Base-by-base conservation (phyloP, 1,139 yeast species). In the Pichia sp. region DNA sequence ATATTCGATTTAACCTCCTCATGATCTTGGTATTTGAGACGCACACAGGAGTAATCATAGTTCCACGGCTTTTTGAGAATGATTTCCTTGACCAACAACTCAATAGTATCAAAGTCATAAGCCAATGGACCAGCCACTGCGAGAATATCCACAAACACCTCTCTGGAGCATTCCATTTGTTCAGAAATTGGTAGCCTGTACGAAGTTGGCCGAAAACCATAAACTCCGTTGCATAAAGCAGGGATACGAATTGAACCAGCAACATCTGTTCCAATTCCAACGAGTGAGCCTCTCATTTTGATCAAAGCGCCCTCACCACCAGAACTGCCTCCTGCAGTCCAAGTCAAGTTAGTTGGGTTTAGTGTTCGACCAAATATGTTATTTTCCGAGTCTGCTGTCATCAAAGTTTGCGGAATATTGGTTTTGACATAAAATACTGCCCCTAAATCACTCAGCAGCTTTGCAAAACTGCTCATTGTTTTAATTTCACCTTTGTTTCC, bases 251-350 rank as follows among this genome's bases (percentile, higher is more conserved):
- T 66, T 22, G 69, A 63, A 4, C 74, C 74, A 52, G 89, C 90
- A 60, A 84, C 82, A 64, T 84, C 90, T 30, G 84, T 75, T 4
- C 89, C 89, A 51, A 84, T 71, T 21, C 89, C 88, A 42, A 83
- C 55, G 1, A 77, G 71, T 30, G 85, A 76, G 13, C 83, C 87
- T 44, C 82, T 83, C 69, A 81, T 76, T 0, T 76, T 79, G 37
- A 78, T 76, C 55, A 83, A 64, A 0, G 89, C 78, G 54, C 88
- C 88, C 66, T 85, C 90, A 56, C 91, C 91, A 16, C 85, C 79
- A 3, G 87, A 80, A 0, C 87, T 82, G 2, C 91, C 91, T 54
- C 85, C 85, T 7, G 81, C 73, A 7, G 81, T 73, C 55, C 78
- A 62, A 3, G 71, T 62, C 3, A 79, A 69, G 57, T 80, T 79